These are phyloP conservation scores for Cryptosporidium canis DNA, from an alignment of 169 alveolate genomes.

Conservation along the genomic window DNA sequence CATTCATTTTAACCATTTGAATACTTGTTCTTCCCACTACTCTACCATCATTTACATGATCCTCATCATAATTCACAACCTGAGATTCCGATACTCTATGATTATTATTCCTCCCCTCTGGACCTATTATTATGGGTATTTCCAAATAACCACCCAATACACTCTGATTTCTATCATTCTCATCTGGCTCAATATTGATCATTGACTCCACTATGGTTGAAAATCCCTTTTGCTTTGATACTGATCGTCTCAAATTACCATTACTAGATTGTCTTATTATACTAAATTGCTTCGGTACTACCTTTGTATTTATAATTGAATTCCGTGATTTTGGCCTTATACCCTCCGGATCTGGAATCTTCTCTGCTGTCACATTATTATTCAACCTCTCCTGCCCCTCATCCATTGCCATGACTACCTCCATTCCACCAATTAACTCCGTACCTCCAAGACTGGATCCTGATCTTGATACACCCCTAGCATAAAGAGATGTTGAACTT, in stretches of 20 bases:
- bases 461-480: not conserved
- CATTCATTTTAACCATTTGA: slow-evolving; percentile 31
- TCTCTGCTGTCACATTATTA: not conserved
- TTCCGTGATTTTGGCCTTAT: slow-evolving; percentile 37
- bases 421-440: slow-evolving; percentile 34
- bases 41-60: slow-evolving; percentile 1
- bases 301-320: slow-evolving; percentile 9
- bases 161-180: not conserved
- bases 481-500: slow-evolving; percentile 32
- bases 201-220: slow-evolving; percentile 46
- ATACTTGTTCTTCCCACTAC: slow-evolving; percentile 57
- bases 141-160: not conserved
- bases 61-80: slow-evolving; percentile 8
- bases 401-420: slow-evolving; percentile 6
- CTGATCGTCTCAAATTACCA: not conserved
- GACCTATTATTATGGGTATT: too few species aligned
- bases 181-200: slow-evolving; percentile 19
- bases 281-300: not conserved
- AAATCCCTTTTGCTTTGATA: not conserved
- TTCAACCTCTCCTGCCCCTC: not conserved
- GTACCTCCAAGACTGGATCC: not conserved
- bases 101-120: too few species aligned
- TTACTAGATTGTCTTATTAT: not conserved
- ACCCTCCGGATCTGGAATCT: slow-evolving; percentile 18
- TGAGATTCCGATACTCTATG: slow-evolving; percentile 38